These are phyloP conservation scores for Fagopyrum tataricum DNA, from an alignment of 148 eudicot genomes.

Conservation along the genomic window DNA sequence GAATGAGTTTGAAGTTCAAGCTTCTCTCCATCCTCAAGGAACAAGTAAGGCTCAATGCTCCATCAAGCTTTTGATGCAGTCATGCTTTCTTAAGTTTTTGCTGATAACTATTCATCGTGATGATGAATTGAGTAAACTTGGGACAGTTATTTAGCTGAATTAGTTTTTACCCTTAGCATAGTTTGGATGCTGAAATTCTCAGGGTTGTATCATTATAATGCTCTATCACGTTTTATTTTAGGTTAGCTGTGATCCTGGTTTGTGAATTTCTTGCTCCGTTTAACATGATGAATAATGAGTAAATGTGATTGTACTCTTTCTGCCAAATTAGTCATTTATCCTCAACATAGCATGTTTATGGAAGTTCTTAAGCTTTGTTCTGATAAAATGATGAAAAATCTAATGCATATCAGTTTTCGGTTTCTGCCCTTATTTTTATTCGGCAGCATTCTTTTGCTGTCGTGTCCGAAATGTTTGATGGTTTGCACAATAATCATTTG, in stretches of 20 bases:
- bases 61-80: neutral
- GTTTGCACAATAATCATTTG: neutral
- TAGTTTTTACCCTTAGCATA: neutral
- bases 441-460: neutral
- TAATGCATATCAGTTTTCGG: neutral
- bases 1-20: conserved; percentile 57
- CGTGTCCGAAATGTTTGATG: neutral
- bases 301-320: neutral
- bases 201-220: neutral
- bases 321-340: neutral
- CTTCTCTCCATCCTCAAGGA: conserved; percentile 47
- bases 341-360: neutral
- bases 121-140: neutral
- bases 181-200: neutral
- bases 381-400: neutral
- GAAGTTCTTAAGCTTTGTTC: neutral
- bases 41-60: conserved; percentile 47
- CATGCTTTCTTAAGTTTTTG: neutral
- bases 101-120: neutral
- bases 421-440: neutral
- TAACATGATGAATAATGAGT: neutral
- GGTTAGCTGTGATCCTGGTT: neutral
- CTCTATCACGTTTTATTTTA: neutral
- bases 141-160: neutral
- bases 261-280: neutral